Percentiles rank a stretch among this genome's conserved stretches.
These are phyloP conservation scores for Hirschfeldia incana DNA, from an alignment of 345 rosid species.

Conservation along the genomic window DNA sequence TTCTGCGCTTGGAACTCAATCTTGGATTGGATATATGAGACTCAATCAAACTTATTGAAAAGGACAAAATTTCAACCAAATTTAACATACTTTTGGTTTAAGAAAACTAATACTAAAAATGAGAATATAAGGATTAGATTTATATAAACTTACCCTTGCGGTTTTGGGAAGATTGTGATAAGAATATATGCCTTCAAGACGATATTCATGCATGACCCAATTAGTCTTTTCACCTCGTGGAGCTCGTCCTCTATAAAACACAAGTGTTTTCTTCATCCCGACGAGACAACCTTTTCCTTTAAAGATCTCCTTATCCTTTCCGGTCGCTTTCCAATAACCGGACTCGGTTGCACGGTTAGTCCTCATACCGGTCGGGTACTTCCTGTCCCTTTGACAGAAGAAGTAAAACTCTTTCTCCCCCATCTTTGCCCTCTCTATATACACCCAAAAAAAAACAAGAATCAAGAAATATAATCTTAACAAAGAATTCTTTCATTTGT, in stretches of 20 bases:
- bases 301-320: conserved; percentile 90
- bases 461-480: conserved; percentile 4
- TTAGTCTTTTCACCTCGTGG: conserved; percentile 92
- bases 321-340: conserved; percentile 99
- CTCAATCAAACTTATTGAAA: conserved; percentile 24
- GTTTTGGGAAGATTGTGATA: conserved; percentile 70
- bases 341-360: conserved; percentile 93
- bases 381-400: conserved; percentile 87
- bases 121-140: background rate
- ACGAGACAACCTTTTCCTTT: conserved; percentile 56
- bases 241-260: conserved; percentile 92
- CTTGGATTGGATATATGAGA: conserved; percentile 22
- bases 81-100: conserved; percentile 24
- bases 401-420: conserved; percentile 95
- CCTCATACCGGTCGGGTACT: conserved; percentile 95
- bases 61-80: conserved; percentile 23
- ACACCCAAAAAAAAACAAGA: background rate
- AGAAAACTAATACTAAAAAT: conserved; percentile 23
- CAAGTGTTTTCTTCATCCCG: conserved; percentile 99
- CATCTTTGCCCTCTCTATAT: conserved; percentile 87
- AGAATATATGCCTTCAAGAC: conserved; percentile 87
- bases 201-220: conserved; percentile 98
- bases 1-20: conserved; percentile 1
- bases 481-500: conserved; percentile 14
- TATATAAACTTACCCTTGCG: conserved; percentile 54